Evolutionary conservation across 2,329 filamentous ascomycete genomes (phyloP).

Genomic region (Talaromyces sp.): DNA sequence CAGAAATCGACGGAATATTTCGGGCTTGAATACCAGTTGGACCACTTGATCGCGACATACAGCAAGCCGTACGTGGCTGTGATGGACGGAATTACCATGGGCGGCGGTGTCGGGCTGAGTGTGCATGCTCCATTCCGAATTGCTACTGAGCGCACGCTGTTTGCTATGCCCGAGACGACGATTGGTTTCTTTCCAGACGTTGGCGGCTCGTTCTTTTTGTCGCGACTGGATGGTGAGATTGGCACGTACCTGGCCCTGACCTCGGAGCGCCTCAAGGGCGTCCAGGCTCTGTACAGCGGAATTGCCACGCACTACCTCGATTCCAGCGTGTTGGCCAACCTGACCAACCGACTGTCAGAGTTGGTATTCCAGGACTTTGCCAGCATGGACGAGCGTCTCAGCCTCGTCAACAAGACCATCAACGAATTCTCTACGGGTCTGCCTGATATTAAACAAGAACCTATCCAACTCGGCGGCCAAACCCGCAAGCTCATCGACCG

Average conservation of each 20-base stretch:
- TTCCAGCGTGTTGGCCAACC: conserved; percentile 73
- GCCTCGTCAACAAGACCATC: conserved; percentile 77
- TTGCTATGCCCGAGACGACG: conserved; percentile 97
- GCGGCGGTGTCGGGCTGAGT: conserved; percentile 88
- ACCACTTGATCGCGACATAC: conserved; percentile 93
- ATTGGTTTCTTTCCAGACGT: conserved; percentile 99
- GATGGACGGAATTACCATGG: conserved; percentile 99
- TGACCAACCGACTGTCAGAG: conserved; percentile 83
- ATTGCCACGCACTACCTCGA: conserved; percentile 95
- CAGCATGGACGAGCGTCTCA: conserved; percentile 56
- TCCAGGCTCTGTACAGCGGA: conserved; percentile 83
- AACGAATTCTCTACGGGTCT: conserved; percentile 87
- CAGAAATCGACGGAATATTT: conserved; percentile 79
- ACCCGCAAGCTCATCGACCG: conserved; percentile 79
- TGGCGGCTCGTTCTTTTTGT: conserved; percentile 91
- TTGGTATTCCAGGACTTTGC: conserved; percentile 80
- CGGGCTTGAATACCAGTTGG: conserved; percentile 88
- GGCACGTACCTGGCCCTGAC: conserved; percentile 94
- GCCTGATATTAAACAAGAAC: conserved; percentile 57
- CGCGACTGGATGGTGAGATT: conserved; percentile 76
- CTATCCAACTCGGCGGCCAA: conserved; percentile 61
- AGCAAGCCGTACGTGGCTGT: conserved; percentile 88
- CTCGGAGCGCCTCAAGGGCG: conserved; percentile 74
- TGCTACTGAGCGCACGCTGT: conserved; percentile 89
- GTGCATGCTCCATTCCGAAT: conserved; percentile 95